Evolutionary conservation across 495 filamentous ascomycete species (phyloP), one percentile per base, ranked within the genome.

Genomic region (Hypoxylon trugodes): DNA sequence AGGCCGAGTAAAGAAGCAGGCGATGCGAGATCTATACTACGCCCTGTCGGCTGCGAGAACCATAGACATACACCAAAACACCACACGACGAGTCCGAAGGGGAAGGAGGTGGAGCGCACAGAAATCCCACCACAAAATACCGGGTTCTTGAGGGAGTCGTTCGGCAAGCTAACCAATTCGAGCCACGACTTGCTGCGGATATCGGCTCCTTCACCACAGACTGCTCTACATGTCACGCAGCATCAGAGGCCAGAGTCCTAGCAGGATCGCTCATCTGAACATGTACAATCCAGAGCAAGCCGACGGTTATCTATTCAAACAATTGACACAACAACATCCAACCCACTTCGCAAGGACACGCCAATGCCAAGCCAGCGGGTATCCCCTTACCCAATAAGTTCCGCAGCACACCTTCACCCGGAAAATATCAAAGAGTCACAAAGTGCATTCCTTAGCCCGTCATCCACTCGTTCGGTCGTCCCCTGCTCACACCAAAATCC

Each of bases 1-100:
- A 28, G 53, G 15, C 69, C 75, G 1, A 60, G 67, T 3, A 73
- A 54, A 35, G 66, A 59, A 49, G 60, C 71, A 28, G 74, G 69
- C 1, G 69, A 60, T 41, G 59, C 66, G 6, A 57, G 19, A 35
- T 63, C 56, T 33, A 36, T 64, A 30, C 42, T 70, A 9, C 68
- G 48, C 7, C 59, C 48, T 36, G 52, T 70, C 2, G 15, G 62
- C 4, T 18, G 36, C 5, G 35, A 33, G 16, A 54, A 16, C 16
- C 32, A 50, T n/a, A 22, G 24, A 9, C 18, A 54, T 40, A 3
- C 10, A n/a, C 16, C 16, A 33, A 15, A 51, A 28, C 24, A n/a
- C 18, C 43, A 12, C 12, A 28, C n/a, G 15, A 36, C n/a, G 10
- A 58, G 19, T 36, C 35, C 22, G 9, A 35, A 25, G 8, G 55